Base-by-base conservation (phyloP, 352 stramenopile genomes). In the Globisporangium echinulatum region DNA sequence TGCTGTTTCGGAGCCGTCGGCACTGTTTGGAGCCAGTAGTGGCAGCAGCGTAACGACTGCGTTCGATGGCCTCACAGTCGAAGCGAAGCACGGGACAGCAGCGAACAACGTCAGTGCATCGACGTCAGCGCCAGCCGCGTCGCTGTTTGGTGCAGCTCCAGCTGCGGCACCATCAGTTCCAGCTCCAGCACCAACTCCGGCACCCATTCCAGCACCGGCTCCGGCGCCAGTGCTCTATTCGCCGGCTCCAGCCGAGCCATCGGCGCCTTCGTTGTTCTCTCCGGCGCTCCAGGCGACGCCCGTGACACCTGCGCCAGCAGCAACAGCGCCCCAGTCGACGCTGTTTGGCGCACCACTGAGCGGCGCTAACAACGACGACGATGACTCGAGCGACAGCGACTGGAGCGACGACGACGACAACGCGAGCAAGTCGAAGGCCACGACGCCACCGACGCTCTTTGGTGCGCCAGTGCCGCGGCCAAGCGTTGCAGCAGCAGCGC, bases 371-470 rank as follows among this genome's bases (percentile, higher is more conserved):
- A 33, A 36, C 42, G 61, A 72, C 38, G 72, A 80, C 46, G 79
- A 87, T 15, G 65, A 87, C 49, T 79, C 75, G 10, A 85, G 75
- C 50, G 79, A 88, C 49, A 87, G 77, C 39, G 79, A 88, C 66
- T 88, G 79, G 79, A 86, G 77, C 42, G 77, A 87, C 56, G 70
- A 82, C 25, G 71, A 69, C n/a, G 1, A 8, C 11, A 44, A 44
- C 11, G 40, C 7, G 25, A 61, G 37, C 56, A 63, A 63, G 49
- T 62, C 52, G 10, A 49, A 49, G 13, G 68, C 74, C 15, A 43
- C 56, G 9, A 52, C 54, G 25, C 25, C 25, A 10, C 65, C 74
- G 13, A 56, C 52, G 44, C 63, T 82, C 19, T 86, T 82, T 57
- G 72, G 70, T n/a, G 62, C 64, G 3, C 55, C 55, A 48, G 55